Evolutionary conservation across 2,329 filamentous ascomycete genomes (phyloP).

Genomic region (Teratosphaeria gauchensis): DNA sequence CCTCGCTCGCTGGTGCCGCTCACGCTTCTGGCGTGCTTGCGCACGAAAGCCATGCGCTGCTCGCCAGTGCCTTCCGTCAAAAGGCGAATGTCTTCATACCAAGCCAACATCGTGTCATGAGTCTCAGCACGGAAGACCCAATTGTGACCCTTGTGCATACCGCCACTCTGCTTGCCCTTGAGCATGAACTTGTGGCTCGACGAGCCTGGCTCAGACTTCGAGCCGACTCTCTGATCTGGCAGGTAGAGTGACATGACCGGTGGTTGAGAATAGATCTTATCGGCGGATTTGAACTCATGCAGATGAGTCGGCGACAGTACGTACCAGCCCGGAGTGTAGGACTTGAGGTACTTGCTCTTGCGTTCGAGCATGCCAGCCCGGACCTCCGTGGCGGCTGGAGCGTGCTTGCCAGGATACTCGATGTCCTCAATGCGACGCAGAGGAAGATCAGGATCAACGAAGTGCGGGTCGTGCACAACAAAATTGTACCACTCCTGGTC

Average conservation of each 20-base stretch:
- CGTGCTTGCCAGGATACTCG: constrained; percentile 81
- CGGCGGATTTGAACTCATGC: constrained; percentile 98
- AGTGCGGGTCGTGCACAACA: constrained; percentile 69
- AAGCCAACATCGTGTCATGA: constrained; percentile 92
- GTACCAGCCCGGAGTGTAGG: constrained; percentile 94
- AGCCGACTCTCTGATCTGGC: constrained; percentile 88
- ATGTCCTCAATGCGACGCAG: constrained; percentile 72
- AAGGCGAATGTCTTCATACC: constrained; percentile 86
- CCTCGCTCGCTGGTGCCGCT: constrained; percentile 52
- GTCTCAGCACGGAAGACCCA: constrained; percentile 61
- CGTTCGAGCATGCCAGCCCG: constrained; percentile 85
- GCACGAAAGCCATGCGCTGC: constrained; percentile 79
- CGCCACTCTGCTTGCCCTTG: constrained; percentile 90
- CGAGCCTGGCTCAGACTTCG: constrained; percentile 71
- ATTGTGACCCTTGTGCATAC: constrained; percentile 74
- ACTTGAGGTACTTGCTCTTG: constrained; percentile 98
- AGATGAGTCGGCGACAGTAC: constrained; percentile 92
- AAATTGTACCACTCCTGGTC: constrained; percentile 86
- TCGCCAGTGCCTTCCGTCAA: constrained; percentile 83
- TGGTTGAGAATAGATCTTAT: constrained; percentile 69
- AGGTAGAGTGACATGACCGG: constrained; percentile 96
- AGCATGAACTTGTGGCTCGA: constrained; percentile 96
- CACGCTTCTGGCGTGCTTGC: constrained; percentile 66
- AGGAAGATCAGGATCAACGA: constrained; percentile 75
- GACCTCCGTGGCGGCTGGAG: constrained; percentile 74